Evolutionary conservation across 2,329 filamentous ascomycete species (phyloP), one percentile per base, ranked within the genome.

Genomic region (Phoma sp.): DNA sequence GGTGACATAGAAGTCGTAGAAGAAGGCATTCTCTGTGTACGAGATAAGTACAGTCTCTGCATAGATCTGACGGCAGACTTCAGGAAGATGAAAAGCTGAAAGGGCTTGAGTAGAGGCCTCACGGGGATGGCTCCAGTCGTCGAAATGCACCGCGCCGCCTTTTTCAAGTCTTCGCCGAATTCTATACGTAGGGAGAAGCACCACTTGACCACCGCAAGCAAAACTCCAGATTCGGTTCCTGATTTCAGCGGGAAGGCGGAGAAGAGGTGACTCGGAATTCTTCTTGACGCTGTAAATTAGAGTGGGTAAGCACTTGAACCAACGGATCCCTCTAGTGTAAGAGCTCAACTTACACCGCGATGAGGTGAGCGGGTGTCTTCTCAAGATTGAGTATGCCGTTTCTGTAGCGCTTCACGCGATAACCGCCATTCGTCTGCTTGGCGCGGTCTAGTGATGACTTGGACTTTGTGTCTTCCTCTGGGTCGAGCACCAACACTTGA

Each of bases 21-120:
- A n/a, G n/a, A n/a, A n/a, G n/a, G n/a, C n/a, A n/a, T n/a, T n/a
- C n/a, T 33, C 12, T 12, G 15, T 11, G n/a, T 33, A 40, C 7
- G 40, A 20, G 7, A 20, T 38, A 5, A 48, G 7, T 4, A 23
- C 30, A 6, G 53, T 28, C 15, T 56, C 36, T 2, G 45, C 2
- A 39, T 56, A 55, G 20, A 58, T 45, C 21, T 57, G 50, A 34
- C 53, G 53, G 26, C 23, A 50, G 17, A 39, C 17, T 25, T 47
- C 18, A 4, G 43, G 43, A 2, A 39, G n/a, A 15, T 47, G 34
- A 11, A 47, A 39, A 3, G 43, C 43, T 15, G 32, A 7, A 5
- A 33, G 32, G 15, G 17, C 32, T 17, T 17, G 14, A 6, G 4
- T 33, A 15, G n/a, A 12, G 32, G 5, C 15, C 28, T 11, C 9